These are phyloP conservation scores for Malus hybrid DNA, from an alignment of 331 rosid species.

Conservation along the genomic window DNA sequence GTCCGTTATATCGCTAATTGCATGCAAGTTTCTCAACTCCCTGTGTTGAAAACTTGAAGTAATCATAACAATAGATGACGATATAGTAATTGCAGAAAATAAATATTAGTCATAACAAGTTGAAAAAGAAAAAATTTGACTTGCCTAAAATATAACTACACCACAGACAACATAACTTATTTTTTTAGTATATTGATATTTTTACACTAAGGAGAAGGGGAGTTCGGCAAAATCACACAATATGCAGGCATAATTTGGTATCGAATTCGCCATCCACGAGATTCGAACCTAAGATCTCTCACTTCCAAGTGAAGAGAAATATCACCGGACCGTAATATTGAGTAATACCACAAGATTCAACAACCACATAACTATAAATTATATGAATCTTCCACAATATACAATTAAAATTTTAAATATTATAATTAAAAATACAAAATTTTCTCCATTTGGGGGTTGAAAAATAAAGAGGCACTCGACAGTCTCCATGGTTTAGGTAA, in stretches of 20 bases:
- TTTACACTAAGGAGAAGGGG: accelerated
- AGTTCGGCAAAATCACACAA: no score
- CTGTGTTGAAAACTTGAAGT: neutral
- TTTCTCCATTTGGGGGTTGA: neutral
- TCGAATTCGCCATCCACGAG: no score
- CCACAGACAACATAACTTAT: no score
- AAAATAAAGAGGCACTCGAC: slow-evolving; percentile 16
- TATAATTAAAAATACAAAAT: neutral
- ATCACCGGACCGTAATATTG: no score
- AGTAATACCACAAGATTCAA: neutral
- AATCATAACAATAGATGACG: neutral
- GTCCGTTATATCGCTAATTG: no score
- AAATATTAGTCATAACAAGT: neutral
- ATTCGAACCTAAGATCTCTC: no score
- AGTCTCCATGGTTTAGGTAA: slow-evolving; percentile 25
- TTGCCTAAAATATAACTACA: neutral
- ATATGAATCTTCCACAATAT: neutral
- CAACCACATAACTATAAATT: neutral
- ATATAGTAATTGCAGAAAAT: neutral
- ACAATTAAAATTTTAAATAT: neutral
- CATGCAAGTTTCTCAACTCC: no score
- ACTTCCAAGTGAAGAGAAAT: no score
- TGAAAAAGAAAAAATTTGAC: neutral
- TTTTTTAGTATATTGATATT: no score
- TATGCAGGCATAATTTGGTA: no score